Conservation (phyloP, 139 green algal genomes). For the Chlamydomonas sp. region DNA sequence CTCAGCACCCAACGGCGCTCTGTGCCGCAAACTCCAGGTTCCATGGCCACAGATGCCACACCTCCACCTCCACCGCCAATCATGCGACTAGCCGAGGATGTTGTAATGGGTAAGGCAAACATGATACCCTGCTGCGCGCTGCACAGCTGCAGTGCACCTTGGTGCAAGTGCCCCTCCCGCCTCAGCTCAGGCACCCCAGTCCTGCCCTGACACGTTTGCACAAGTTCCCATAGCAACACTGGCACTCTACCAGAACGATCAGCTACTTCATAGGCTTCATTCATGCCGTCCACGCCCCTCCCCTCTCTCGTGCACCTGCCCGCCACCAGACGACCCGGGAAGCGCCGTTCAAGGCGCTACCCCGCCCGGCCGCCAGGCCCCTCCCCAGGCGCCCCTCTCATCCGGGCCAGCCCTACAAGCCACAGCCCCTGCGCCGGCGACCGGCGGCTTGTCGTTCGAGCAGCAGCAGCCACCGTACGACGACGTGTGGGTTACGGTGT, state of each 20-base stretch:
- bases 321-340: conserved; percentile 21
- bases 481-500: conserved; percentile 71
- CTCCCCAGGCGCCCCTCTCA: not conserved
- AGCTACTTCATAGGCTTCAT: not conserved
- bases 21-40: conserved; percentile 35
- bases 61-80: conserved; percentile 49
- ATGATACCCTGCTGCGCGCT: not conserved
- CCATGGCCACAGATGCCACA: conserved; percentile 31
- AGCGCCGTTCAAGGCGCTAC: not conserved
- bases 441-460: conserved; percentile 4
- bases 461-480: conserved; percentile 42
- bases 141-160: not conserved
- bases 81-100: conserved; percentile 40
- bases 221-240: no score
- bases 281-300: not conserved
- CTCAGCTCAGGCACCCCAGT: no score
- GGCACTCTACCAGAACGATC: no score
- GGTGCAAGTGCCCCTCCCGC: no score
- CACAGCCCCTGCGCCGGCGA: not conserved
- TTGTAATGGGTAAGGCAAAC: conserved; percentile 49
- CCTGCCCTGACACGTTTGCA: no score
- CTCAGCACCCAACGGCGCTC: conserved; percentile 45
- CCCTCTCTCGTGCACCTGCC: not conserved
- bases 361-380: conserved; percentile 12
- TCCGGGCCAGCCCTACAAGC: not conserved